Evolutionary conservation across 352 stramenopile genomes (phyloP), one percentile per base, ranked within the genome.

Genomic region (Phytophthora aleatoria): DNA sequence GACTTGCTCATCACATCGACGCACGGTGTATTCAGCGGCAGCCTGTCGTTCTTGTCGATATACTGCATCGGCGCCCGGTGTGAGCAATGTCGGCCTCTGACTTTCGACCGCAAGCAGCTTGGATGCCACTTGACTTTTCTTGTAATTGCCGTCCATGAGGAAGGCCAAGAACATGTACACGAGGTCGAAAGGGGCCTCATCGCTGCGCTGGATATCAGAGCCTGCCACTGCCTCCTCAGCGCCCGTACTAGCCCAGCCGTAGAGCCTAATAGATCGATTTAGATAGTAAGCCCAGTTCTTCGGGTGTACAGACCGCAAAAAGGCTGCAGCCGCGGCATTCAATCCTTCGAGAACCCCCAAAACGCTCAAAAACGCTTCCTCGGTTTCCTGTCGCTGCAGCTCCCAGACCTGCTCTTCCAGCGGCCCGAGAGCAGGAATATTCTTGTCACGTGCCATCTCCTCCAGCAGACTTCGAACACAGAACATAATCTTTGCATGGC

Each of bases 181-280:
- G 38, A 94, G 61, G 67, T 94, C 85, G 30, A 94, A 91, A 43
- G 85, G 85, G 24, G 85, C 81, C 42, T 94, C 85, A 44, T 94
- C 85, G 36, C 79, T 87, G 43, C 61, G 66, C 35, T 87, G 69
- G 20, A 89, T 70, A 26, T 89, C 83, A 13, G 83, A 87, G 26
- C 81, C 85, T 5, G 71, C 47, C 12, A 86, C 72, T 2, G 81
- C 85, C 27, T 89, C 76, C 51, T 88, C 74, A 2, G 71, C 80
- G 30, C 74, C 69, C 9, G 85, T 90, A 38, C 75, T 91, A 16
- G 79, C 71, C 85, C 85, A 94, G 45, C 81, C 73, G 62, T 90
- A 94, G 16, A 87, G 65, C 24, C 67, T 79, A 5, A 89, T 76
- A 0, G 74, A 77, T n/a, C 79, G 82, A 44, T 90, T 90, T 5